A percentile compares a stretch with the other conserved stretches of the same genome.
These are phyloP conservation scores for Alternaria longipes DNA, from an alignment of 2,329 filamentous ascomycete genomes.

Conservation along the genomic window DNA sequence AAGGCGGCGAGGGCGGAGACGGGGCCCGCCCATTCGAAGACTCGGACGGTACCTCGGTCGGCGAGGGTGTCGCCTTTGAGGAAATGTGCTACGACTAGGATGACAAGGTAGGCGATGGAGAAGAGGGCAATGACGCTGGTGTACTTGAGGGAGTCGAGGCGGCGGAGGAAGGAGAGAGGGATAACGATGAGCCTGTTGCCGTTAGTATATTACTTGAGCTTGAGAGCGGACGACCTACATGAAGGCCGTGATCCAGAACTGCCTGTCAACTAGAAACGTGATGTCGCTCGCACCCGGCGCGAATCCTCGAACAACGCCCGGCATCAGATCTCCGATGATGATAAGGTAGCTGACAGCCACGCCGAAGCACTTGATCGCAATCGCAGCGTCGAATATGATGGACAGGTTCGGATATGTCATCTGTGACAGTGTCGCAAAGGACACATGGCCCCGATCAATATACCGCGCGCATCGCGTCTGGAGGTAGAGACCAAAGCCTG, in stretches of 20 bases:
- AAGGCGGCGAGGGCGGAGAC: constrained; percentile 83
- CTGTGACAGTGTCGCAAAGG: constrained; percentile 96
- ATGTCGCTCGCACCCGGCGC: constrained; percentile 68
- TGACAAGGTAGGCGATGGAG: constrained; percentile 92
- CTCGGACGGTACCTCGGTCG: constrained; percentile 76
- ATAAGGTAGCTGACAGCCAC: constrained; percentile 98
- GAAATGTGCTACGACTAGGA: constrained; percentile 94
- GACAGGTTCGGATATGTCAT: constrained; percentile 96
- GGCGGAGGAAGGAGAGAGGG: constrained; percentile 88
- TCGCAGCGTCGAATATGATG: constrained; percentile 93
- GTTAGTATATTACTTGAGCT: constrained; percentile 18
- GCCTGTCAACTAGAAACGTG: constrained; percentile 83
- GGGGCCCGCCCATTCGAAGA: constrained; percentile 81
- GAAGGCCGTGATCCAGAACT: constrained; percentile 98
- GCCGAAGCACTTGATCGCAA: constrained; percentile 97
- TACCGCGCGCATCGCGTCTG: constrained; percentile 94
- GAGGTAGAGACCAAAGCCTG: constrained; percentile 93
- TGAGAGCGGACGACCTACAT: constrained; percentile 66
- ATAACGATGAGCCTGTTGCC: constrained; percentile 81
- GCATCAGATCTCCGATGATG: constrained; percentile 98
- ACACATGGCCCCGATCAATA: constrained; percentile 84
- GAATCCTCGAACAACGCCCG: constrained; percentile 87
- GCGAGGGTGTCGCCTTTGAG: constrained; percentile 77
- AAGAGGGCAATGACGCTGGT: constrained; percentile 91
- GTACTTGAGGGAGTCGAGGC: constrained; percentile 95